phyloP scores from a whole-genome alignment of 371 early-diverging fungal genomes.

The Actinomortierella wolfii region DNA sequence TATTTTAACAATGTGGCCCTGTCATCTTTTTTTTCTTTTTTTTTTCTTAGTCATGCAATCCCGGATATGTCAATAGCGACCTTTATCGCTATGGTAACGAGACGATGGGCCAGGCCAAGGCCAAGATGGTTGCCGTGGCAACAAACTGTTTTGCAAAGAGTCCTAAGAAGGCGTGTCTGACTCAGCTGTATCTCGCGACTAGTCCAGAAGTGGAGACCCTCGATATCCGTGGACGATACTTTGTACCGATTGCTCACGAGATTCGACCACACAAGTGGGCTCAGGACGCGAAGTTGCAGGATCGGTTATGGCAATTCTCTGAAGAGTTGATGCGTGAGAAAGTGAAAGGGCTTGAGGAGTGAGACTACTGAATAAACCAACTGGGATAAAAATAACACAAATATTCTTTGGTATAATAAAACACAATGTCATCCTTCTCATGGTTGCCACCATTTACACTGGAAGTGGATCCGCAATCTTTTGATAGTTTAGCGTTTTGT shows the following conservation, averaged over 20 bases:
- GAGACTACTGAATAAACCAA: background rate
- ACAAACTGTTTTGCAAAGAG: conserved; percentile 14
- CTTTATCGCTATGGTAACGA: conserved; percentile 29
- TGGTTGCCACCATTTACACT: too few relatives aligned
- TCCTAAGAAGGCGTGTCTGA: conserved; percentile 22
- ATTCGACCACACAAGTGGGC: conserved; percentile 30
- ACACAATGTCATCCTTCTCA: too few relatives aligned
- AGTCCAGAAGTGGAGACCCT: conserved; percentile 58
- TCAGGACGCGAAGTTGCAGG: conserved; percentile 28
- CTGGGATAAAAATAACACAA: background rate
- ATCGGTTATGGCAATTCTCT: conserved; percentile 34
- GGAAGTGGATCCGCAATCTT: too few relatives aligned
- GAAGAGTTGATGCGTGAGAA: conserved; percentile 18
- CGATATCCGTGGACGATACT: conserved; percentile 31
- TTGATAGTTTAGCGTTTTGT: too few relatives aligned
- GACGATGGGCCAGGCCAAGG: conserved; percentile 9
- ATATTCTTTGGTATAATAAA: too few relatives aligned
- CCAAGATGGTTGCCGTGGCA: conserved; percentile 1
- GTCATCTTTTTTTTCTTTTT: too few relatives aligned
- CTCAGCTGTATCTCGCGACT: conserved; percentile 67
- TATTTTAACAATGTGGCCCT: too few relatives aligned
- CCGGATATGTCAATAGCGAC: conserved; percentile 40
- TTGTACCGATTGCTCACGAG: conserved; percentile 35
- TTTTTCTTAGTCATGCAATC: conserved; percentile 10
- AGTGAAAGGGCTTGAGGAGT: conserved; percentile 12